phyloP scores from a whole-genome alignment of 805 yeast species.

The Nakazawaea laoshanensis region DNA sequence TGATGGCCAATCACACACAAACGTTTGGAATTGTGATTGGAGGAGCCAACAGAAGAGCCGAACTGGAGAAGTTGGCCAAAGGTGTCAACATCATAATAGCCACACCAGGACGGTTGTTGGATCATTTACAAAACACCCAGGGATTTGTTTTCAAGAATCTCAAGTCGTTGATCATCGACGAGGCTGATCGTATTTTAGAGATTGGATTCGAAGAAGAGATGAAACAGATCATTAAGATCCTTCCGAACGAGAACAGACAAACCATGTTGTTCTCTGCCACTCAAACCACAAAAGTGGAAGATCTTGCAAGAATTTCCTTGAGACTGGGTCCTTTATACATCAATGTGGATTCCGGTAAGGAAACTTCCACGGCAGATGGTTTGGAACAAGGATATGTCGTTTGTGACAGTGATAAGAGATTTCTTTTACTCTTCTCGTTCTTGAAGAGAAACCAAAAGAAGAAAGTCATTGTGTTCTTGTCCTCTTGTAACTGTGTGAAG shows the following conservation, averaged over 20 bases:
- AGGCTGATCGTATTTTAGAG: slow-evolving; percentile 96
- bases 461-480: slow-evolving; percentile 87
- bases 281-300: slow-evolving; percentile 97
- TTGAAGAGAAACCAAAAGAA: slow-evolving; percentile 88
- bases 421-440: slow-evolving; percentile 83
- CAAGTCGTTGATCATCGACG: slow-evolving; percentile 91
- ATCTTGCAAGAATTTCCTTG: slow-evolving; percentile 91
- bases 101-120: slow-evolving; percentile 95
- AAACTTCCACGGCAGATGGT: slow-evolving; percentile 89
- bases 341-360: slow-evolving; percentile 81
- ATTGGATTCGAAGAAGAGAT: slow-evolving; percentile 99
- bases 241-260: slow-evolving; percentile 91
- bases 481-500: slow-evolving; percentile 95
- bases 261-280: slow-evolving; percentile 98
- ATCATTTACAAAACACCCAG: slow-evolving; percentile 90
- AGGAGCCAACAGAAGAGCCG: slow-evolving; percentile 96
- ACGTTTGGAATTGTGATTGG: slow-evolving; percentile 97
- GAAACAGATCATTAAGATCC: slow-evolving; percentile 89
- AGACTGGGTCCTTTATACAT: slow-evolving; percentile 91
- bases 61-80: slow-evolving; percentile 86
- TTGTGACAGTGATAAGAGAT: slow-evolving; percentile 93
- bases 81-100: slow-evolving; percentile 94
- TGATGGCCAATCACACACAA: slow-evolving; percentile 85
- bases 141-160: slow-evolving; percentile 93
- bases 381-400: slow-evolving; percentile 98